Evolutionary conservation across 2,329 filamentous ascomycete species (phyloP).

Genomic region (Incumbomyces delicatus): DNA sequence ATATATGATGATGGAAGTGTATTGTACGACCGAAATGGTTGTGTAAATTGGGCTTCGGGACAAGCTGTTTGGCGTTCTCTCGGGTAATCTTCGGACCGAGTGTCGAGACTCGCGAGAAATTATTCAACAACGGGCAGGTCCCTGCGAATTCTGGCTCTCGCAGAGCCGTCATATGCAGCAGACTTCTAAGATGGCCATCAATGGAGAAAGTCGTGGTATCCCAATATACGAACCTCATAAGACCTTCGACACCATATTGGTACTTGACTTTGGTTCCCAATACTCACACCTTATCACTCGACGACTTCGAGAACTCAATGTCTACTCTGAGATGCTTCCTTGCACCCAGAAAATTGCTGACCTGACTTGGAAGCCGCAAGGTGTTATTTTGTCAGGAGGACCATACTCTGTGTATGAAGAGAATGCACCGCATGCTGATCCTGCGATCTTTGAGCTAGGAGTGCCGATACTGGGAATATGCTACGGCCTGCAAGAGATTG

Average conservation of each 20-base stretch:
- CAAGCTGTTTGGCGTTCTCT: no score
- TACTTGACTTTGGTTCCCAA: slow-evolving; percentile 44
- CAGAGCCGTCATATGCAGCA: no score
- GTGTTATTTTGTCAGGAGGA: slow-evolving; percentile 68
- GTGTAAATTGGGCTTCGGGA: no score
- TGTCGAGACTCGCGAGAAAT: no score
- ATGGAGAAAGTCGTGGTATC: slow-evolving; percentile 15
- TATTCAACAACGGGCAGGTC: no score
- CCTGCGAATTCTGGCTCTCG: no score
- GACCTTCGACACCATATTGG: slow-evolving; percentile 27
- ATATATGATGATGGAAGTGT: no score
- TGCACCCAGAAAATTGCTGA: slow-evolving; percentile 75
- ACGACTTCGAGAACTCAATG: slow-evolving; percentile 64
- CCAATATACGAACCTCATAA: slow-evolving; percentile 22
- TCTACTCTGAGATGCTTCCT: slow-evolving; percentile 81
- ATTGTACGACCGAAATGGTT: no score
- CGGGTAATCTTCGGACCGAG: no score
- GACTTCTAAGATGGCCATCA: slow-evolving; percentile 15
- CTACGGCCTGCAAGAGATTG: slow-evolving; percentile 61
- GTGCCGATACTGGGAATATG: slow-evolving; percentile 55
- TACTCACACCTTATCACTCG: slow-evolving; percentile 66
- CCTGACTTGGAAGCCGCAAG: slow-evolving; percentile 68
- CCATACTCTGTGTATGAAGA: slow-evolving; percentile 73
- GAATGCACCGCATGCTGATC: slow-evolving; percentile 69
- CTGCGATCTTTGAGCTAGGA: slow-evolving; percentile 65